These are phyloP conservation scores for Akanthomyces uredinophilus DNA, from an alignment of 2,329 filamentous ascomycete species.

Conservation along the genomic window DNA sequence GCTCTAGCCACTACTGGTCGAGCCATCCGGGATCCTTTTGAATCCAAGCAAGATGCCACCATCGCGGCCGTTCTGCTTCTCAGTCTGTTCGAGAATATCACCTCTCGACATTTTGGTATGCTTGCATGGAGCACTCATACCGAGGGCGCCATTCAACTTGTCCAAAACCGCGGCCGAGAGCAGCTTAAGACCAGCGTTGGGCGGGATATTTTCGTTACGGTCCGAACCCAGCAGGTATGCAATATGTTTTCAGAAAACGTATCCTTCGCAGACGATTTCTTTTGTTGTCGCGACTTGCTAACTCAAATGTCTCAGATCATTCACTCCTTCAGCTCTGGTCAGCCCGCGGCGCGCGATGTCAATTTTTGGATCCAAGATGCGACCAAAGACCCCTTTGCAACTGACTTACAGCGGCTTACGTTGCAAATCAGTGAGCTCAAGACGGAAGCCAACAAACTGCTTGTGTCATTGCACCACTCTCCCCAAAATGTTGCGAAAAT, in stretches of 20 bases:
- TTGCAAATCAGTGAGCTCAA: slow-evolving; percentile 53
- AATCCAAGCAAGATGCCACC: slow-evolving; percentile 50
- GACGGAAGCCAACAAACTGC: slow-evolving; percentile 45
- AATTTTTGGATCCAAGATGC: slow-evolving; percentile 57
- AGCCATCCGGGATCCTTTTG: slow-evolving; percentile 46
- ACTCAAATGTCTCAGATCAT: slow-evolving; percentile 41
- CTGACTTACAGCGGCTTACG: slow-evolving; percentile 46
- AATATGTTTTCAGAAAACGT: neutral
- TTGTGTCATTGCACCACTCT: slow-evolving; percentile 41
- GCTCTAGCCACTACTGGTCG: slow-evolving; percentile 48
- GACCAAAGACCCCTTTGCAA: slow-evolving; percentile 44
- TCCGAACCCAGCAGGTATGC: slow-evolving; percentile 55
- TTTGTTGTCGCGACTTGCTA: neutral
- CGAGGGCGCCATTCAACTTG: slow-evolving; percentile 58
- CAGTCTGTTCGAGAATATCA: slow-evolving; percentile 57
- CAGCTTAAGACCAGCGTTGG: slow-evolving; percentile 50
- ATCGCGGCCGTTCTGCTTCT: slow-evolving; percentile 55
- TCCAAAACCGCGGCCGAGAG: slow-evolving; percentile 51
- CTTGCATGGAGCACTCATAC: slow-evolving; percentile 59
- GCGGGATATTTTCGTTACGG: slow-evolving; percentile 51
- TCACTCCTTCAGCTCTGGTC: slow-evolving; percentile 50
- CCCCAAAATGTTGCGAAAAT: slow-evolving; percentile 47
- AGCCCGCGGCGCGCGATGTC: slow-evolving; percentile 45
- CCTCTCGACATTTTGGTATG: slow-evolving; percentile 48
- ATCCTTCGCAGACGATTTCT: neutral